Evolutionary conservation across 768 basidiomycete species (phyloP).

Genomic region (Tulasnella calospora): DNA sequence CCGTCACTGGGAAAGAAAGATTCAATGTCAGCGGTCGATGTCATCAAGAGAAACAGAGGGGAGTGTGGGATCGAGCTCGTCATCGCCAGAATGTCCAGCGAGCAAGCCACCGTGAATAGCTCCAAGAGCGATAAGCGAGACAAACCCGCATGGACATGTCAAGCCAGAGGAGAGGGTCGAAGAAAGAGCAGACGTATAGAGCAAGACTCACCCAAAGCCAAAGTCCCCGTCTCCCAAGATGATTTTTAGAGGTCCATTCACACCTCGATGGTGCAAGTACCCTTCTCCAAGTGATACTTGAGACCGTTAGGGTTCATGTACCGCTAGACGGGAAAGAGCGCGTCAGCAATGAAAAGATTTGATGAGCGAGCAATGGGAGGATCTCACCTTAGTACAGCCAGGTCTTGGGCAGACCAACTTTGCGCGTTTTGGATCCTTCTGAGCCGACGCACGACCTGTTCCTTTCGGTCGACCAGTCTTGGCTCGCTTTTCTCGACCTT

Average conservation of each 20-base stretch:
- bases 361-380: constrained; percentile 15
- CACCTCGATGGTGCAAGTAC: constrained; percentile 46
- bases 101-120: not conserved
- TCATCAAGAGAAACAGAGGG: not conserved
- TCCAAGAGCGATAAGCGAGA: constrained; percentile 18
- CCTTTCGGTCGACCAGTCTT: constrained; percentile 22
- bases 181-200: not conserved
- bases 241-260: constrained; percentile 11
- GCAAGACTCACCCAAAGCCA: constrained; percentile 13
- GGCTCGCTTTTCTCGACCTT: constrained; percentile 13
- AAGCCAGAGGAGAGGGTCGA: not conserved
- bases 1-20: not conserved
- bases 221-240: not conserved
- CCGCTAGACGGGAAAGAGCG: constrained; percentile 36
- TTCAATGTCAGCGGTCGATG: not conserved
- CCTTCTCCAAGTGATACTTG: constrained; percentile 63
- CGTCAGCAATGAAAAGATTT: not conserved
- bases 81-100: not conserved
- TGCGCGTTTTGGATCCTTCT: constrained; percentile 22
- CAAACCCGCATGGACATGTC: not conserved
- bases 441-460: constrained; percentile 15
- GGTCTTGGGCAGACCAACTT: constrained; percentile 29
- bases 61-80: constrained; percentile 11
- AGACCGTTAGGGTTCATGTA: constrained; percentile 65
- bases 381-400: constrained; percentile 51